Percentiles rank a stretch among this genome's conserved stretches.
These are phyloP conservation scores for Coemansia sp. DNA, from an alignment of 192 early-diverging fungal genomes.

Conservation along the genomic window DNA sequence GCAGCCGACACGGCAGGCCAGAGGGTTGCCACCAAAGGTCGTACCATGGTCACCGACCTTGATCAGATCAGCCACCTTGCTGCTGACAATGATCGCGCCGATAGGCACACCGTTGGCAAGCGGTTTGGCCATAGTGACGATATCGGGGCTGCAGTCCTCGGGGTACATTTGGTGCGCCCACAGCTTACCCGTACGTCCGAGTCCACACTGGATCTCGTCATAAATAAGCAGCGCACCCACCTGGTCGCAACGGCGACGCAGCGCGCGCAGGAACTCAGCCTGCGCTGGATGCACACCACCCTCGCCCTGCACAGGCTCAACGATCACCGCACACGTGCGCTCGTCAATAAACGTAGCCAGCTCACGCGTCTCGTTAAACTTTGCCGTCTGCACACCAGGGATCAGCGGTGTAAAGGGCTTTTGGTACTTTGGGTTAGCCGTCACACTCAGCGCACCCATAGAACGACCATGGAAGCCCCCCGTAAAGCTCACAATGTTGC, in stretches of 20 bases:
- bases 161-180: slow-evolving; percentile 78
- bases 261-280: slow-evolving; percentile 69
- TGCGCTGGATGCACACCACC: slow-evolving; percentile 80
- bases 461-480: slow-evolving; percentile 97
- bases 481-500: slow-evolving; percentile 77
- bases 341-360: slow-evolving; percentile 65
- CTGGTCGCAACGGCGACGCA: slow-evolving; percentile 79
- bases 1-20: slow-evolving; percentile 82
- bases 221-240: slow-evolving; percentile 87
- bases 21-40: slow-evolving; percentile 94
- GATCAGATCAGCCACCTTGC: slow-evolving; percentile 77
- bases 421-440: slow-evolving; percentile 91
- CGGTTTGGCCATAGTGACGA: slow-evolving; percentile 95
- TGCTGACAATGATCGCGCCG: slow-evolving; percentile 81
- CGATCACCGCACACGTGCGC: slow-evolving; percentile 85
- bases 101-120: slow-evolving; percentile 96
- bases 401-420: slow-evolving; percentile 88
- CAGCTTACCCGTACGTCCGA: slow-evolving; percentile 85
- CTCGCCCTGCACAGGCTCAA: slow-evolving; percentile 97
- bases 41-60: slow-evolving; percentile 94
- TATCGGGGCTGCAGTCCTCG: slow-evolving; percentile 73
- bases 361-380: slow-evolving; percentile 70
- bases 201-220: slow-evolving; percentile 96
- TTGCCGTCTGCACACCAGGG: slow-evolving; percentile 70
- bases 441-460: slow-evolving; percentile 95